Base-by-base conservation (phyloP, 495 filamentous ascomycete species). In the Neurospora discreta region DNA sequence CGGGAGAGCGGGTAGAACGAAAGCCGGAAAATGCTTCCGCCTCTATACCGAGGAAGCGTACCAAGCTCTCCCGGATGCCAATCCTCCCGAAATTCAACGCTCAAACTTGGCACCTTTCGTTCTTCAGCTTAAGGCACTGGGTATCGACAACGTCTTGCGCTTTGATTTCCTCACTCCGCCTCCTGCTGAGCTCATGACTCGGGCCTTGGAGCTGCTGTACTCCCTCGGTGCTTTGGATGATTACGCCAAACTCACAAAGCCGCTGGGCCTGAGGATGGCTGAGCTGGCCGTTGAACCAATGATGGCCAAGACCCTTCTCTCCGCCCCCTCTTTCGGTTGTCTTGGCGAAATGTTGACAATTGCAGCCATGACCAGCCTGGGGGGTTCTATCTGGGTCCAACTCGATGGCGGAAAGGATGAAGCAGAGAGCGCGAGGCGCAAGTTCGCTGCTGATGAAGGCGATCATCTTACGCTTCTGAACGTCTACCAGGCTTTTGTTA, bases 381-480 rank as follows among this genome's bases (percentile, higher is more conserved):
- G 93, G 70, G 91, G 93, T 18, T 88, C 87, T 23, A 86, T 97
- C 38, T 97, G 92, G 90, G 89, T 94, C 69, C 87, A 92, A 70
- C 90, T 92, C 73, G 89, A 93, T 10, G 91, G 88, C 16, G 89
- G 90, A 72, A 92, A 90, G 77, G 94, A 91, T 74, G 80, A 84
- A 40, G 85, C 88, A 40, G 93, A 97, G 74, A 89, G 86, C 44
- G 86, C 88, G 41, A 88, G 91, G 58, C 85, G 92, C 30, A 95
- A 92, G 72, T 99, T 98, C 75, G 91, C 95, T 2, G 93, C 89
- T 11, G 93, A 96, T 73, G 95, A 99, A 80, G 95, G 95, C 3
- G 95, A 99, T 77, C 95, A 98, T 77, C 85, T 99, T 46, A 98
- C 95, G 9, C 89, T 98, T 69, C 84, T 98, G 36, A 99, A 99